Evolutionary conservation across 805 yeast species (phyloP), one percentile per base, ranked within the genome.

Genomic region (Candida odintsovae): DNA sequence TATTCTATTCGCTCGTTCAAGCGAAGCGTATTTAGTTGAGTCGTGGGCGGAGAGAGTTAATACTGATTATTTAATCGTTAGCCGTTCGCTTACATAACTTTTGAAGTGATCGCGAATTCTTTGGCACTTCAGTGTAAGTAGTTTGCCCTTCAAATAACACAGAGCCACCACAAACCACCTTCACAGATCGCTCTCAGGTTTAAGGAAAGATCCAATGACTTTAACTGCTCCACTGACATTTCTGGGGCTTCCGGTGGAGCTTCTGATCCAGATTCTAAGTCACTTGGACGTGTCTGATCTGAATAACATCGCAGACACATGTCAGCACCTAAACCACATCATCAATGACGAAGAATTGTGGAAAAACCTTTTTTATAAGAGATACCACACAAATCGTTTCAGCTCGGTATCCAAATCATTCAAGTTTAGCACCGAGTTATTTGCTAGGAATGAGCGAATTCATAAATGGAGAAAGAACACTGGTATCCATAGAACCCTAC

Each of bases 271-370:
- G 45, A 60, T 69, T 25, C 58, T 68, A 29, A 63, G 69, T 41
- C 61, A 67, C 44, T 49, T 69, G 19, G 71, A 67, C 15, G 67
- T 68, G 26, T 51, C 57, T 22, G 73, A 70, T 49, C 57, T 70
- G 18, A 46, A 55, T 38, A 55, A 55, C 21, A 51, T 69, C 35
- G 63, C 66, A 29, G 59, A 57, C 42, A 57, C 69, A 4, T 65
- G 69, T 41, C 56, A 47, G 9, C 43, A 47, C 1, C 57, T 70
- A 22, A 45, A 61, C 23, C 50, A 52, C 11, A 48, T 70, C 18
- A 61, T 69, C 21, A 63, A 62, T 44, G 69, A 70, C 51, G 69
- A 70, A 39, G 76, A 70, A 48, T 52, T 71, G 10, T 71, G 75
- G 76, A 69, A 69, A 50, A 63, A 62, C 44, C 53, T 70, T 33